Evolutionary conservation across 495 filamentous ascomycete species (phyloP).

Genomic region (Penicillium flavigenum): DNA sequence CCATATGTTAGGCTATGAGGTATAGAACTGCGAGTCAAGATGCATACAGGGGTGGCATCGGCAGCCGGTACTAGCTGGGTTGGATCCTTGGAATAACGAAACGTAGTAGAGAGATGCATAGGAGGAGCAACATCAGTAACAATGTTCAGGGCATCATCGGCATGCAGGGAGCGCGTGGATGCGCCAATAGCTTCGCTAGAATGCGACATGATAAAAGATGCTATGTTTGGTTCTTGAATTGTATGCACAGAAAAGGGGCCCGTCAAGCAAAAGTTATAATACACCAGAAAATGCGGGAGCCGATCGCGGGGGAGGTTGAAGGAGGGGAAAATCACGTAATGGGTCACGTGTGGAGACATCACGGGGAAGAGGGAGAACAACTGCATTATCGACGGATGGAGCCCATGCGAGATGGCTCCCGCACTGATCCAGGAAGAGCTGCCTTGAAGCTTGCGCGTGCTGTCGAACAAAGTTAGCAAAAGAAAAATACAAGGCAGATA

Average conservation of each 20-base stretch:
- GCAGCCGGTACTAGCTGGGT: conserved; percentile 52
- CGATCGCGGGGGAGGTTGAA: conserved; percentile 7
- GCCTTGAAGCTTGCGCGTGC: conserved; percentile 49
- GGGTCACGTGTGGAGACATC: conserved; percentile 25
- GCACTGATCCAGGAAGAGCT: conserved; percentile 47
- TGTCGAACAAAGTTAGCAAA: conserved; percentile 25
- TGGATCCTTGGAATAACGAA: conserved; percentile 73
- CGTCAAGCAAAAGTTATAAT: conserved; percentile 19
- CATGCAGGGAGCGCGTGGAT: conserved; percentile 79
- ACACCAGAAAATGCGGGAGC: conserved; percentile 20
- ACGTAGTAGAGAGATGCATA: conserved; percentile 85
- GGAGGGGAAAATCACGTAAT: conserved; percentile 19
- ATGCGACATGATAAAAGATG: conserved; percentile 34
- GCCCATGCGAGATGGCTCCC: conserved; percentile 48
- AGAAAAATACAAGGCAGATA: background rate
- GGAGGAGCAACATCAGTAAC: conserved; percentile 78
- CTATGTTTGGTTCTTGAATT: conserved; percentile 24
- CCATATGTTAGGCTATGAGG: background rate
- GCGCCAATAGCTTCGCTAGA: conserved; percentile 25
- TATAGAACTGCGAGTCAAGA: background rate
- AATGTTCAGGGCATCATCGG: conserved; percentile 73
- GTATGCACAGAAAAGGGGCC: conserved; percentile 26
- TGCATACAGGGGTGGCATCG: conserved; percentile 36
- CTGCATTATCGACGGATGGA: conserved; percentile 48
- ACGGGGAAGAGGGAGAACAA: background rate